Evolutionary conservation across 306 rosid species (phyloP).

Genomic region (Herpetospermum pedunculosum): DNA sequence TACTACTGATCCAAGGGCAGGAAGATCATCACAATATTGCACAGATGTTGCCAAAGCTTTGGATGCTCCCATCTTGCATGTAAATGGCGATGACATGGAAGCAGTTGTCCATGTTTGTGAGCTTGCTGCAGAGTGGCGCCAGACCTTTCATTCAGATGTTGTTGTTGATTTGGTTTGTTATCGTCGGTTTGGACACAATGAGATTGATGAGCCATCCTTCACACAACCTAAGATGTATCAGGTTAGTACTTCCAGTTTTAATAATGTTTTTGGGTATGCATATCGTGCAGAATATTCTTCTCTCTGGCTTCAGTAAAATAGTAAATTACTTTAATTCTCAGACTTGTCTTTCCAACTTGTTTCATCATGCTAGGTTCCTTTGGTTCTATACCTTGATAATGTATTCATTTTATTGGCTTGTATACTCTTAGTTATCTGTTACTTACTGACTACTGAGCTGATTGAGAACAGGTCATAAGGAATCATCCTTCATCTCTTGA

Average conservation of each 20-base stretch:
- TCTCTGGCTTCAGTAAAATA: background rate
- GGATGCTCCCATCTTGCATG: constrained; percentile 85
- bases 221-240: constrained; percentile 96
- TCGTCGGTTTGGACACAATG: constrained; percentile 94
- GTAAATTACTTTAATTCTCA: background rate
- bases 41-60: constrained; percentile 96
- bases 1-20: constrained; percentile 79
- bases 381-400: background rate
- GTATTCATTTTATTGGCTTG: background rate
- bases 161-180: constrained; percentile 94
- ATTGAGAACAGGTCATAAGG: constrained; percentile 49
- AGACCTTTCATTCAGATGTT: constrained; percentile 92
- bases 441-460: constrained; percentile 12
- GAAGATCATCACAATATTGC: constrained; percentile 89
- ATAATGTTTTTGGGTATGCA: background rate
- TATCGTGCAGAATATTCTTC: background rate
- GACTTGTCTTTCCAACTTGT: background rate
- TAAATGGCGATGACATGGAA: constrained; percentile 87
- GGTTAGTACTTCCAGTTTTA: constrained; percentile 35
- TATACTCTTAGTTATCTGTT: constrained; percentile 8
- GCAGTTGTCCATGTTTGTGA: constrained; percentile 95
- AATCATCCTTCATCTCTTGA: constrained; percentile 79
- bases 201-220: constrained; percentile 95
- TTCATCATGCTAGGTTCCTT: background rate
- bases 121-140: constrained; percentile 99